phyloP scores from a whole-genome alignment of 208 protist species.

The Crithidia thermophila region DNA sequence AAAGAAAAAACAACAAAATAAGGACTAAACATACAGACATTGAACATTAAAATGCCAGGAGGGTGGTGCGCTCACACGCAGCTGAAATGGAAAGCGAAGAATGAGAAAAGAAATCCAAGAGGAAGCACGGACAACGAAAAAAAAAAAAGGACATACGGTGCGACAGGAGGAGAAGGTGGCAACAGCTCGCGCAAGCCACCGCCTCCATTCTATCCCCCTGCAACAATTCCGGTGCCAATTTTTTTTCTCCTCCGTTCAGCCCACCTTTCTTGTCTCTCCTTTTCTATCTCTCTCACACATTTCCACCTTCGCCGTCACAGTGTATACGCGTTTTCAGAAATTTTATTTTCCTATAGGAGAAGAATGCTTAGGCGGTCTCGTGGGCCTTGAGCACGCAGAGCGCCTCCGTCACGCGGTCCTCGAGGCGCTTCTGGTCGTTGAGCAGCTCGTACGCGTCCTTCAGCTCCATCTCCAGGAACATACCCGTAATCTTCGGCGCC shows the following conservation, averaged over 20 bases:
- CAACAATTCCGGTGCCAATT: too few species aligned
- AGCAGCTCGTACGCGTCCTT: slow-evolving; percentile 78
- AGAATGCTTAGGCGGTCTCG: slow-evolving; percentile 29
- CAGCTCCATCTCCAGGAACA: slow-evolving; percentile 86
- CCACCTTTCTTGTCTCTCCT: too few species aligned
- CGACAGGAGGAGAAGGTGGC: background rate
- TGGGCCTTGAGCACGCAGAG: slow-evolving; percentile 78
- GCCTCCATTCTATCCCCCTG: too few species aligned
- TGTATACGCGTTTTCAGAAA: too few species aligned
- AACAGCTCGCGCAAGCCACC: too few species aligned
- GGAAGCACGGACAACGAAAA: background rate
- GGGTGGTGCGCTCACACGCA: background rate
- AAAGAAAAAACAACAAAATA: background rate
- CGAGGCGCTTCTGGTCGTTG: slow-evolving; percentile 62
- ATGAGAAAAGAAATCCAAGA: background rate
- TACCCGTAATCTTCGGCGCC: slow-evolving; percentile 89
- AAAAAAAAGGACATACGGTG: background rate
- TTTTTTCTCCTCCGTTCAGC: too few species aligned
- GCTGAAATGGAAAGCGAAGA: background rate
- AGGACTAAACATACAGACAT: background rate
- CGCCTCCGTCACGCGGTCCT: slow-evolving; percentile 81
- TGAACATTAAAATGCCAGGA: background rate
- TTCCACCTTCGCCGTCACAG: too few species aligned
- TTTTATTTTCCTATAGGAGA: background rate
- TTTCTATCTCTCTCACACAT: too few species aligned